Evolutionary conservation across 257 asterid species (phyloP), one percentile per base, ranked within the genome.

Genomic region (Solanum corneliomulleri): DNA sequence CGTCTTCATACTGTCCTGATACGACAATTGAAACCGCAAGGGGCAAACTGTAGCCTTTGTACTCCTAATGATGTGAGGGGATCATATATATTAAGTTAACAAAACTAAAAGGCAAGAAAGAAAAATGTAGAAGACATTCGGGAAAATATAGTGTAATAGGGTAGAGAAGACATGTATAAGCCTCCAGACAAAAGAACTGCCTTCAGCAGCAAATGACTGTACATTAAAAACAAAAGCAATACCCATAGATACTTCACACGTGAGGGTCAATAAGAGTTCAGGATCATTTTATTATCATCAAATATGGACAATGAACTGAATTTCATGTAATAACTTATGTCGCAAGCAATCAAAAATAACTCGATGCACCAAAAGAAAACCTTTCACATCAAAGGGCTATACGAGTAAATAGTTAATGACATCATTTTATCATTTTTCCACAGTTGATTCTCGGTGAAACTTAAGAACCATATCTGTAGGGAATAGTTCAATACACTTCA

Each of bases 1-100:
- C 98, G 44, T 96, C 99, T 89, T 96, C 99, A 74, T 96, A 96
- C 85, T 96, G 98, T 44, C 99, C 99, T 9, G 99, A 96, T 90
- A 96, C 41, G 16, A 96, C 96, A 60, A 96, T 95, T n/a, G 98
- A 93, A 81, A 88, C 60, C 2, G 98, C 90, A 72, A 95, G 80
- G 74, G 99, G 98, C 33, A 94, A 88, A 62, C 68, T 88, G 90
- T 92, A 88, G 62, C 81, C 88, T 23, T 68, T 75, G 74, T 86
- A 88, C 85, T 82, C 93, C 96, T 92, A 90, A 47, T 47, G 68
- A 47, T 80, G 69, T 49, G 85, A 80, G 27, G 69, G 20, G 69
- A 18, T 18, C 42, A 80, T 47, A 29, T 29, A 18, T 49, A 45
- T 29, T 29, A 80, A 80, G 66, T 47, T 29, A 5, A 16, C 25